A percentile compares a stretch with the other conserved stretches of the same genome.
Evolutionary conservation across 208 protist species (phyloP).

Genomic region (Acanthamoeba triangularis): DNA sequence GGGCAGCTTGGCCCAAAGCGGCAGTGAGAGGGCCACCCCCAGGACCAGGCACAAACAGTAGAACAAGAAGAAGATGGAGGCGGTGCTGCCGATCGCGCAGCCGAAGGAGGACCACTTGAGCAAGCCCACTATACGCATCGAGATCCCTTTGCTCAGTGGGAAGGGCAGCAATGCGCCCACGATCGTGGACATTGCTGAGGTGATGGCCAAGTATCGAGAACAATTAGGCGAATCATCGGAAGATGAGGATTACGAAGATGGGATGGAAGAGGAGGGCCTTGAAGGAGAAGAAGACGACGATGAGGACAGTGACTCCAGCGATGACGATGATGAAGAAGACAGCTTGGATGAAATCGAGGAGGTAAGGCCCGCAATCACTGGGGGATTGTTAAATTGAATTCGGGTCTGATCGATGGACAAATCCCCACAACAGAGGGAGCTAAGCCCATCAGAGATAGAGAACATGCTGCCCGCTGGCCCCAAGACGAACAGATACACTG

Average conservation of each 20-base stretch:
- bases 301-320: neutral
- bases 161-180: neutral
- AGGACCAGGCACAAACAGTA: neutral
- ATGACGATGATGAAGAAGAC: neutral
- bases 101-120: slow-evolving; percentile 23
- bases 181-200: slow-evolving; percentile 46
- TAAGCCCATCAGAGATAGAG: slow-evolving; percentile 37
- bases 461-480: slow-evolving; percentile 12
- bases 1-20: too few species aligned
- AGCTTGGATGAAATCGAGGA: slow-evolving; percentile 51
- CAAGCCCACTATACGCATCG: slow-evolving; percentile 39
- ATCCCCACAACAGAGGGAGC: neutral
- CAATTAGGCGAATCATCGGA: slow-evolving; percentile 46
- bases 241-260: slow-evolving; percentile 52
- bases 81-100: neutral
- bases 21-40: too few species aligned
- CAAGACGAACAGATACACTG: slow-evolving; percentile 16
- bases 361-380: neutral
- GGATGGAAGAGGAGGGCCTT: neutral
- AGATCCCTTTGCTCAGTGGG: neutral
- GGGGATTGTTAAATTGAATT: neutral
- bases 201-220: slow-evolving; percentile 58
- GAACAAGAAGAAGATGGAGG: neutral
- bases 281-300: neutral
- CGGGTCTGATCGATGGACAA: too few species aligned